Evolutionary conservation across 257 asterid genomes (phyloP), one percentile per base, ranked within the genome.

Genomic region (Petrea volubilis): DNA sequence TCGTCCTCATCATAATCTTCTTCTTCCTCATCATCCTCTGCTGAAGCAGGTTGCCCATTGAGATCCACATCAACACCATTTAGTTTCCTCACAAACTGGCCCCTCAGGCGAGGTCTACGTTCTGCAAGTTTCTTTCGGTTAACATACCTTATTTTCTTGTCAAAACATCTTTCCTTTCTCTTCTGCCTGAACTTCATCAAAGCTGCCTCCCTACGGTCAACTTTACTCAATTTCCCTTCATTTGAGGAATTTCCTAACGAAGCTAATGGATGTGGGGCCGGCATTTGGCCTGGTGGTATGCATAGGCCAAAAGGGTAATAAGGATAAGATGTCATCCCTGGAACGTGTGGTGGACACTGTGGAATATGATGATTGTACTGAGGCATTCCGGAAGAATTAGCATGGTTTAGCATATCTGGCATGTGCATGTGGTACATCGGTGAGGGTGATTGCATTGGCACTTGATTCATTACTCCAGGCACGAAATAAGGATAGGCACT

Each of bases 101-200:
- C 99, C 79, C 85, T 81, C 60, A 92, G 72, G 44, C 97, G 97
- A 72, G 99, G 99, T 56, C 99, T 88, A 62, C 94, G 84, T 33
- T 92, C 98, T n/a, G 99, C 98, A 49, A 95, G 94, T 55, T 72
- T 87, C 77, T 95, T 95, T 29, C 98, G 59, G 60, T 95, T 95
- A 43, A 83, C 97, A 65, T 95, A 95, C 87, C 99, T 86, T 60
- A 92, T 85, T 82, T 88, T 95, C 83, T 95, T 92, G 85, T 92
- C 93, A 77, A 90, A 95, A 72, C 98, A 95, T 68, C 99, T 85
- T 33, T 90, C 98, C 77, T 95, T 92, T 46, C 97, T 83, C 74
- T 92, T 95, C 79, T 88, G 96, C 74, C 96, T 87, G 79, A 95
- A 95, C 86, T 95, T 95, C 80, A 86, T 72, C 80, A 95, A 76